These are phyloP conservation scores for Platanus orientalis DNA, from an alignment of 164 flowering plant species.

Conservation along the genomic window DNA sequence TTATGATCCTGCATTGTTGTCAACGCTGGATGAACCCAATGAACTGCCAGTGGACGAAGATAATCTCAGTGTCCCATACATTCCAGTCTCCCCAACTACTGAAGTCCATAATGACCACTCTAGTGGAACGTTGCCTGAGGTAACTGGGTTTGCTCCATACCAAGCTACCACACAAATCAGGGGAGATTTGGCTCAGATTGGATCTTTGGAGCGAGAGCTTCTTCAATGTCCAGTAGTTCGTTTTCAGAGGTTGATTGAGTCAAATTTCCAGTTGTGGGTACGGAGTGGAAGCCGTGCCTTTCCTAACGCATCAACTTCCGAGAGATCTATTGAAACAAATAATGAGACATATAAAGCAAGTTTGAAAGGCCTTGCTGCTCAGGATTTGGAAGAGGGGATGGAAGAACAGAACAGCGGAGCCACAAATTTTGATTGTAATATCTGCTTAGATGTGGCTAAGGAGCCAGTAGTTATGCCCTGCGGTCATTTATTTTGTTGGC, in stretches of 20 bases:
- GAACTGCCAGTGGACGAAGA: slow-evolving; percentile 4
- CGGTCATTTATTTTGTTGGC: slow-evolving; percentile 40
- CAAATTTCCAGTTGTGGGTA: slow-evolving; percentile 8
- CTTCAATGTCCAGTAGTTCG: slow-evolving; percentile 18
- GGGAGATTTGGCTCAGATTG: slow-evolving; percentile 1
- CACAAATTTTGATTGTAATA: slow-evolving; percentile 31
- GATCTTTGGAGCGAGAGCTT: slow-evolving; percentile 4
- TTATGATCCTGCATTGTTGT: slow-evolving; percentile 9
- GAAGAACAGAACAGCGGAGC: slow-evolving; percentile 13
- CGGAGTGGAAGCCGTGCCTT: slow-evolving; percentile 14
- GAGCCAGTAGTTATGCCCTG: slow-evolving; percentile 39
- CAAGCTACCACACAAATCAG: neutral
- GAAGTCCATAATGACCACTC: slow-evolving; percentile 1
- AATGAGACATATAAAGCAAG: slow-evolving; percentile 11
- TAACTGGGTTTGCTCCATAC: slow-evolving; percentile 3
- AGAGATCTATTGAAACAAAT: slow-evolving; percentile 13
- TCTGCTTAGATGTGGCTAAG: slow-evolving; percentile 36
- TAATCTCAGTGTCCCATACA: slow-evolving; percentile 11
- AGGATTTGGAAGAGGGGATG: slow-evolving; percentile 16
- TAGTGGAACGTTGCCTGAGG: neutral
- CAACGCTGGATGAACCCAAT: neutral
- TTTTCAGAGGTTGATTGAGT: slow-evolving; percentile 21
- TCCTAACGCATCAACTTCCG: slow-evolving; percentile 10
- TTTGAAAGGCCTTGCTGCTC: neutral
- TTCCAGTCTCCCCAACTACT: slow-evolving; percentile 1